Evolutionary conservation across 139 green algal species (phyloP), one percentile per base, ranked within the genome.

Genomic region (Mychonastes homosphaera): DNA sequence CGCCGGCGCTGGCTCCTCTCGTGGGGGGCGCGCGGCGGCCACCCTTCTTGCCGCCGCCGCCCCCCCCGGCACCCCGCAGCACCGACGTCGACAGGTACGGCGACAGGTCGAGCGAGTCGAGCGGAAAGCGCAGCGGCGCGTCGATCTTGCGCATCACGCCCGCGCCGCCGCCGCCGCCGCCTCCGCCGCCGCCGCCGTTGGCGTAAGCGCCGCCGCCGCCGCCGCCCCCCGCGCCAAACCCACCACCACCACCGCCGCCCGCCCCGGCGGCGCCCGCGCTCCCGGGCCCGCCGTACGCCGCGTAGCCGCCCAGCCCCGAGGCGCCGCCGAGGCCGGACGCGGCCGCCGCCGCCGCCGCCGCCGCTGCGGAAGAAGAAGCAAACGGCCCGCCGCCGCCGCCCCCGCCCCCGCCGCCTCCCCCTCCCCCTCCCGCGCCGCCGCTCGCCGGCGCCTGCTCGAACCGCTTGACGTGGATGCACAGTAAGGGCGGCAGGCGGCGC

Each of bases 401-500:
- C 3, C 29, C 39, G 44, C 53, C 23, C 29, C 40, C 40, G 36
- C 18, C 43, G 3, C 38, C 33, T 64, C 70, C 28, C 44, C 43
- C 44, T 36, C 23, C 9, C 18, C n/a, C 34, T 24, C 9, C 41
- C 56, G 6, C 10, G 47, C 47, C 36, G 9, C 38, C 34, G 33
- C n/a, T n/a, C n/a, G n/a, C n/a, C n/a, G n/a, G n/a, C n/a, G n/a
- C n/a, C 48, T 90, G 78, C 72, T 96, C 81, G 65, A 96, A 96
- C 29, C 88, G 73, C 72, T 96, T 96, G 28, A 91, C 62, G 66
- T 96, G 89, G 29, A 96, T 58, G 45, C 73, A 80, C 55, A 96
- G 79, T 41, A 95, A 71, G 6, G 81, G 82, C 5, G 89, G 87
- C 58, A 95, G 76, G 13, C 69, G 72, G 12, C 72, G 56, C 24